Evolutionary conservation across 331 rosid genomes (phyloP).

Genomic region (Quercus lobata): DNA sequence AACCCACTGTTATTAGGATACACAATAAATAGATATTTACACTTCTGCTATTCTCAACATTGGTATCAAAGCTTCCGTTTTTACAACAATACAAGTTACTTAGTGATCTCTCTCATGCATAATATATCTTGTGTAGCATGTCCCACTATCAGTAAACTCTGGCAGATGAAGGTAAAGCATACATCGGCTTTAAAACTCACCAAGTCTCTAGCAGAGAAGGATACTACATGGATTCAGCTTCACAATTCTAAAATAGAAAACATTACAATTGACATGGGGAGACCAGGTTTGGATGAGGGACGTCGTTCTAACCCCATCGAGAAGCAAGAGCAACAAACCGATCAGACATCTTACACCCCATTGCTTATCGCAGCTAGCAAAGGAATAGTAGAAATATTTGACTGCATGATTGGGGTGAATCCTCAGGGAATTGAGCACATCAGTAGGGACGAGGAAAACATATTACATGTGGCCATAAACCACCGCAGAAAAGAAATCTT

Average conservation of each 20-base stretch:
- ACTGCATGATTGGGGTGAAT: slow-evolving; percentile 1
- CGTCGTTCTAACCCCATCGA: too few species aligned
- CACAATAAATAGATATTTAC: too few species aligned
- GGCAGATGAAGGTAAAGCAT: slow-evolving; percentile 11
- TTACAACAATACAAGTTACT: too few species aligned
- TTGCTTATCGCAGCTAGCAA: slow-evolving; percentile 10
- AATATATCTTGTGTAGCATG: slow-evolving; percentile 6
- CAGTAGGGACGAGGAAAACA: neutral
- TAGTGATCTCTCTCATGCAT: neutral
- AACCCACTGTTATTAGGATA: too few species aligned
- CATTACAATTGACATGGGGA: neutral
- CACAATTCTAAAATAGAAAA: too few species aligned
- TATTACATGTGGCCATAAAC: slow-evolving; percentile 27
- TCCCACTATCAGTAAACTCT: neutral
- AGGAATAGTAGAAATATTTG: slow-evolving; percentile 9
- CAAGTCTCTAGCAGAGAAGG: neutral
- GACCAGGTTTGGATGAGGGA: neutral
- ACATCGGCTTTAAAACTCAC: slow-evolving; percentile 9
- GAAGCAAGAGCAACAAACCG: too few species aligned
- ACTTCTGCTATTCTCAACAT: too few species aligned
- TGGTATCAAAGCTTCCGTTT: too few species aligned
- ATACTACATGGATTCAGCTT: slow-evolving; percentile 10
- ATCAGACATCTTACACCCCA: neutral
- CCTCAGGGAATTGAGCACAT: slow-evolving; percentile 23
- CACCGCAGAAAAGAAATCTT: slow-evolving; percentile 22